Conservation (phyloP, 1,139 yeast genomes). For the Casaregolazyma suthepensis region DNA sequence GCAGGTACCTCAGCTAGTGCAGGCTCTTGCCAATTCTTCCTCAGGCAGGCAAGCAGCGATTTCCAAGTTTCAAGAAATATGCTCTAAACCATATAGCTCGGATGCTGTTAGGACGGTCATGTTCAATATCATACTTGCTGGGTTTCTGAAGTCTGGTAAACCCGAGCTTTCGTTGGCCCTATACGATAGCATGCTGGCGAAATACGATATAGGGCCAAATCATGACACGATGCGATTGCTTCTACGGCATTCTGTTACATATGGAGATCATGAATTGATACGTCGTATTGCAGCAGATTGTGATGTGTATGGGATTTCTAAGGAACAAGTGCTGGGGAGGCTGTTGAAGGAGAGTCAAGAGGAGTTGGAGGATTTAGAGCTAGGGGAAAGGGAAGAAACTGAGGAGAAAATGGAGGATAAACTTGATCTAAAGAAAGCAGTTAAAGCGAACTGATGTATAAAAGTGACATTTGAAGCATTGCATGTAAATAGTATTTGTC, state of each 20-base stretch:
- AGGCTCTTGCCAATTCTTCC: conserved; percentile 11
- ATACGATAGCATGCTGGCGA: conserved; percentile 14
- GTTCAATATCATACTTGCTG: conserved; percentile 23
- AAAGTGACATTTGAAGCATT: not conserved
- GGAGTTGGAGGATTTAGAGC: conserved; percentile 1
- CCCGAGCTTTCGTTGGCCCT: conserved; percentile 13
- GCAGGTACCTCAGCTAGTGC: conserved; percentile 21
- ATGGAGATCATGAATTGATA: conserved; percentile 8
- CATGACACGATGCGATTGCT: conserved; percentile 24
- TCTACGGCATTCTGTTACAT: conserved; percentile 13
- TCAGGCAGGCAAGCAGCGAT: conserved; percentile 57
- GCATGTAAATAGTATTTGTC: not conserved
- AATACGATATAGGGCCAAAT: conserved; percentile 19
- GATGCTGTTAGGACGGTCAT: conserved; percentile 23
- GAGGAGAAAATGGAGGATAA: not conserved
- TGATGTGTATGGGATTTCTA: conserved; percentile 13
- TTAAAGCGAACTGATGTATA: not conserved
- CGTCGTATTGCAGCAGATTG: conserved; percentile 12
- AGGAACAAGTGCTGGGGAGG: not conserved
- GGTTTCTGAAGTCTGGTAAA: conserved; percentile 9
- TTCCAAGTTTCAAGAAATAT: conserved; percentile 40
- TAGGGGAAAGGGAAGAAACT: not conserved
- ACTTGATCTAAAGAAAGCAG: not conserved
- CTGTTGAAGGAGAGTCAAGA: not conserved
- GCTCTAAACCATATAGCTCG: conserved; percentile 15